Evolutionary conservation across 2,329 filamentous ascomycete species (phyloP).

Genomic region (Capronia americana): DNA sequence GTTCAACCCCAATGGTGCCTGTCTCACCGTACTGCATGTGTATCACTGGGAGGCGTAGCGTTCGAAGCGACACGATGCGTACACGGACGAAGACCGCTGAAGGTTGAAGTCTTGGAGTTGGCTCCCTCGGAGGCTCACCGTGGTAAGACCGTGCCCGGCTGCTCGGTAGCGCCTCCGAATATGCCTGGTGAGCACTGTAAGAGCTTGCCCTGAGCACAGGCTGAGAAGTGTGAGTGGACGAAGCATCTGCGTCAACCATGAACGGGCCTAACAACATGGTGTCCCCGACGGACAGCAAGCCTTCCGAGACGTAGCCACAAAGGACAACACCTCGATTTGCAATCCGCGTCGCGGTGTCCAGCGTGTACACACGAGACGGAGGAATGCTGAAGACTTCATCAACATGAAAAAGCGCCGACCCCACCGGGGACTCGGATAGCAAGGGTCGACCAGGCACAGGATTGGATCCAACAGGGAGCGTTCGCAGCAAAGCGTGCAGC

Average conservation of each 20-base stretch:
- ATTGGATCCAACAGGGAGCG: conserved; percentile 61
- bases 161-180: not conserved
- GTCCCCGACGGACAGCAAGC: conserved; percentile 77
- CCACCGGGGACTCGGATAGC: conserved; percentile 56
- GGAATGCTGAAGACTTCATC: conserved; percentile 86
- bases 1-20: conserved; percentile 74
- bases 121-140: conserved; percentile 10
- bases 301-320: conserved; percentile 82
- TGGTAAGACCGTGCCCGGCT: conserved; percentile 29
- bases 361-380: conserved; percentile 62
- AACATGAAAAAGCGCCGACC: conserved; percentile 74
- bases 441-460: not conserved
- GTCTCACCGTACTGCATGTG: conserved; percentile 80
- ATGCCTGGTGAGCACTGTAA: conserved; percentile 14
- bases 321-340: conserved; percentile 72
- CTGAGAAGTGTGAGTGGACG: conserved; percentile 2
- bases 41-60: conserved; percentile 81
- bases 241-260: conserved; percentile 41
- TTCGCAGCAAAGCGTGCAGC: conserved; percentile 79
- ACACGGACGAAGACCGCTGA: conserved; percentile 56
- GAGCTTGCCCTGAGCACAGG: conserved; percentile 28
- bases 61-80: conserved; percentile 82
- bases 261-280: conserved; percentile 81
- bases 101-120: conserved; percentile 4
- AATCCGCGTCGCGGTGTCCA: conserved; percentile 45